Conservation (phyloP, 1,284 basidiomycete genomes). For the Clitocybe nebularis region DNA sequence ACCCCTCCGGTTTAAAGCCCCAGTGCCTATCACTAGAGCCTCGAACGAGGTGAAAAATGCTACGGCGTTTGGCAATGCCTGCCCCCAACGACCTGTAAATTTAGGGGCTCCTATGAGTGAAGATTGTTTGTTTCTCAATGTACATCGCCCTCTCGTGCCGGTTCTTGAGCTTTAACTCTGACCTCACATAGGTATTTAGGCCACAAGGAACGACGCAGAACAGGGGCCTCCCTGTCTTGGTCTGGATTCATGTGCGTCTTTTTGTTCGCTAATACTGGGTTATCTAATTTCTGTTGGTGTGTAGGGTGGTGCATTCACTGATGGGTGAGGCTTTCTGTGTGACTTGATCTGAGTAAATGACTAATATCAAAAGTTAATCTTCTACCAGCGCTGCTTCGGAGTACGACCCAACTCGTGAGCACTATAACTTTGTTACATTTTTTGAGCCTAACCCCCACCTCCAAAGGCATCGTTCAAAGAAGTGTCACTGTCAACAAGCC, state of each 20-base stretch:
- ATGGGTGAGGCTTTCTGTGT: slow-evolving; percentile 37
- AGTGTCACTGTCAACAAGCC: slow-evolving; percentile 46
- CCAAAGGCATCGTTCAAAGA: slow-evolving; percentile 43
- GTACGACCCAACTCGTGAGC: slow-evolving; percentile 44
- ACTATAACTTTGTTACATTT: too few species aligned
- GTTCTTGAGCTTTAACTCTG: background rate
- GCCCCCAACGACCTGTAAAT: slow-evolving; percentile 42
- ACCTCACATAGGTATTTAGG: slow-evolving; percentile 35
- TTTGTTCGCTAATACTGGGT: too few species aligned
- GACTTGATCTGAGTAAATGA: background rate
- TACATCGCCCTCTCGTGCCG: slow-evolving; percentile 18
- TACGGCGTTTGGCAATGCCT: slow-evolving; percentile 51
- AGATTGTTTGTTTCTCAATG: slow-evolving; percentile 55
- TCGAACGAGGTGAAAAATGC: slow-evolving; percentile 37
- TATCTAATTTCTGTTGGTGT: too few species aligned
- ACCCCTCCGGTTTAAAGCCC: slow-evolving; percentile 53
- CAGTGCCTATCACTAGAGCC: slow-evolving; percentile 41
- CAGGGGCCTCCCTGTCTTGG: slow-evolving; percentile 41
- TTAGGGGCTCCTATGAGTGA: slow-evolving; percentile 49
- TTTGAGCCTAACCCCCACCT: too few species aligned
- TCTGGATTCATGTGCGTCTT: slow-evolving; percentile 48
- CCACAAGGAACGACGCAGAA: slow-evolving; percentile 30
- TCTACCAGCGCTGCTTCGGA: slow-evolving; percentile 37
- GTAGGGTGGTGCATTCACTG: slow-evolving; percentile 51
- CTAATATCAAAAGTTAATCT: background rate